Conservation (phyloP, 2,329 filamentous ascomycete genomes). For the Fusarium duplospermum region DNA sequence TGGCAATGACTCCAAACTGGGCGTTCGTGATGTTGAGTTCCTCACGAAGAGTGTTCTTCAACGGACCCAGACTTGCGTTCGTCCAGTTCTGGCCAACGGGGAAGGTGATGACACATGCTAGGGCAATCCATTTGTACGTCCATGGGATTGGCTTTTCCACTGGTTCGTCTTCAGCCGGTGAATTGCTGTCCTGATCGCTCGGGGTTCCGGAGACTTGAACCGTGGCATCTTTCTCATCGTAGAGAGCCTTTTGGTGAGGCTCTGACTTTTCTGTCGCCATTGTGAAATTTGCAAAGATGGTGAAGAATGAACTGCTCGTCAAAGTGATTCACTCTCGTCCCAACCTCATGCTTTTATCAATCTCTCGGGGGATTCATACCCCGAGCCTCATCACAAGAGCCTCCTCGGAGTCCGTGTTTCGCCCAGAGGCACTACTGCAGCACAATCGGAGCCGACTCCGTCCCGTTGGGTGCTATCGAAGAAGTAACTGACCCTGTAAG, state of each 20-base stretch:
- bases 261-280: background rate
- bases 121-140: conserved; percentile 40
- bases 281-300: background rate
- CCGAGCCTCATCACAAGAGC: background rate
- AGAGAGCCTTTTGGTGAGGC: background rate
- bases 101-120: conserved; percentile 34
- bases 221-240: background rate
- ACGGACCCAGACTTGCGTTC: conserved; percentile 31
- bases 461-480: background rate
- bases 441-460: background rate
- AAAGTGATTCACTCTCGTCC: background rate
- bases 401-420: background rate
- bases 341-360: background rate
- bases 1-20: conserved; percentile 42
- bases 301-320: background rate
- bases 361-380: background rate
- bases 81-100: conserved; percentile 41
- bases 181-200: background rate
- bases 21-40: conserved; percentile 40
- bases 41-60: conserved; percentile 40
- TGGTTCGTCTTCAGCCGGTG: background rate
- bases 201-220: background rate
- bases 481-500: background rate
- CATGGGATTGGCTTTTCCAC: background rate
- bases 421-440: background rate